Evolutionary conservation across 441 rosid species (phyloP), one percentile per base, ranked within the genome.

Genomic region (Euphorbia celastroides): DNA sequence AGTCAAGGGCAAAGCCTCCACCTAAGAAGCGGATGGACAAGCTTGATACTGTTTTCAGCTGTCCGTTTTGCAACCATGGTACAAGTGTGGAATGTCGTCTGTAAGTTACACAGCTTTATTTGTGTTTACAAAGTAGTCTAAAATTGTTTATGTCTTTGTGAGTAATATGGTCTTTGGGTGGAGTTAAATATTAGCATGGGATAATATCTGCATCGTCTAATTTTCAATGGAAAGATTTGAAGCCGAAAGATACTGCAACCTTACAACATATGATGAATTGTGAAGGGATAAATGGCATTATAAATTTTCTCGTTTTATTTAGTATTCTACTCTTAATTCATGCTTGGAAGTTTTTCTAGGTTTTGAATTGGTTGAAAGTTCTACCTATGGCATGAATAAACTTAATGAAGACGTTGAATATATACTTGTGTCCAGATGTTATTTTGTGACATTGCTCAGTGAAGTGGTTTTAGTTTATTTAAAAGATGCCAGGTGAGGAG

Each of bases 31-130:
- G 71, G 68, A 61, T 59, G 71, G 59, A 90, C 79, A 93, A 85
- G 83, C 99, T 93, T 55, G 97, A 93, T 65, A 93, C 96, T 17
- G 82, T 91, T 44, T 93, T 93, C 76, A 88, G 97, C 55, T 93
- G 97, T 56, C 99, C 99, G 26, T 93, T 93, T 61, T 93, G 99
- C 80, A 93, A 91, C 73, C 96, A 93, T 65, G 98, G 98, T 13
- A 83, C 93, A 13, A 85, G 97, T 70, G 97, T 93, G 5, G 99
- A 93, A 74, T 93, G 98, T 59, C 74, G 74, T 26, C 75, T 93
- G 97, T 93, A 83, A 57, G 61, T 57, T 6, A 14, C 30, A 6
- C 10, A 4, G 27, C 2, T 14, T 0, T 10, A 16, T 57, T 17
- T 57, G 22, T 57, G 7, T 57, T 54, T 23, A 54, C 58, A 0